These are phyloP conservation scores for Dendrothele bispora DNA, from an alignment of 768 basidiomycete species.

Conservation along the genomic window DNA sequence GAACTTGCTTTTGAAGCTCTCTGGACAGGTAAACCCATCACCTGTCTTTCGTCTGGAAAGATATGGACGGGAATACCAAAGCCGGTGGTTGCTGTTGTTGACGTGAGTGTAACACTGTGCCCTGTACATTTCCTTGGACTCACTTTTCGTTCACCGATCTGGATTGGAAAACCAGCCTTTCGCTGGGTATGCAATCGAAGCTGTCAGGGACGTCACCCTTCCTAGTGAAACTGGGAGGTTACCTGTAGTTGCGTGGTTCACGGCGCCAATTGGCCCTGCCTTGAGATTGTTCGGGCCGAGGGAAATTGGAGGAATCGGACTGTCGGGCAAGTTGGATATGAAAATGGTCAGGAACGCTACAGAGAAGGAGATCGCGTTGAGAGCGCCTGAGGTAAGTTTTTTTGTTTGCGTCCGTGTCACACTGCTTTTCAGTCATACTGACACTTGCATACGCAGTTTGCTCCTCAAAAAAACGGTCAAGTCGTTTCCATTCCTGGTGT, in stretches of 20 bases:
- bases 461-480: too few relatives aligned
- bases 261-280: constrained; percentile 2
- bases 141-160: neutral
- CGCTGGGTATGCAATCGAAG: constrained; percentile 3
- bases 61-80: neutral
- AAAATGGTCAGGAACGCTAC: too few relatives aligned
- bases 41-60: neutral
- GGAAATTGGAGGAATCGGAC: neutral
- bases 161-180: constrained; percentile 1
- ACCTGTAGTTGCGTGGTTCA: constrained; percentile 1
- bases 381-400: too few relatives aligned
- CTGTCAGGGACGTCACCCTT: neutral
- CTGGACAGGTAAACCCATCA: neutral
- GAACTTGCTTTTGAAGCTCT: neutral
- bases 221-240: neutral
- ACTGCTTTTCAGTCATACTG: too few relatives aligned
- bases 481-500: constrained; percentile 1
- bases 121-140: neutral
- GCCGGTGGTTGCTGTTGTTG: constrained; percentile 2
- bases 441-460: too few relatives aligned
- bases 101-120: too few relatives aligned
- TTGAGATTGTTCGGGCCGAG: neutral
- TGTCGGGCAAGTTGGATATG: too few relatives aligned
- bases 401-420: too few relatives aligned
- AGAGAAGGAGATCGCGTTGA: too few relatives aligned